A percentile compares a stretch with the other conserved stretches of the same genome.
phyloP scores from a whole-genome alignment of 768 basidiomycete species.

The Clathrus columnatus region DNA sequence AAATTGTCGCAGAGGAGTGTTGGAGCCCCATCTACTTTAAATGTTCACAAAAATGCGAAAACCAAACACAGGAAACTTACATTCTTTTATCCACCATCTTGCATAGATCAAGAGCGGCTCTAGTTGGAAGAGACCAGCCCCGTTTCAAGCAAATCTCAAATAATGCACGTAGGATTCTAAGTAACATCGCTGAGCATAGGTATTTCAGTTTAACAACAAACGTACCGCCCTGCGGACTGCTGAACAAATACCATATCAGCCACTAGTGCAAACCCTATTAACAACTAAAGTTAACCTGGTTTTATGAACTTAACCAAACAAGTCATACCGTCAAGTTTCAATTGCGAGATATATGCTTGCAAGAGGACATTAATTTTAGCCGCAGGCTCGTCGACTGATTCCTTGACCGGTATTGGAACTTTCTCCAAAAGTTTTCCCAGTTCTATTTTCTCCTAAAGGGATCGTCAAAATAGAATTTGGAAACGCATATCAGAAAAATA shows the following conservation, averaged over 20 bases:
- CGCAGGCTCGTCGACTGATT: slow-evolving; percentile 90
- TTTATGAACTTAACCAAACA: neutral
- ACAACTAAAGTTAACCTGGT: neutral
- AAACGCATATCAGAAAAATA: neutral
- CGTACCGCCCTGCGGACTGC: slow-evolving; percentile 87
- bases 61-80: slow-evolving; percentile 36
- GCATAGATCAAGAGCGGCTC: slow-evolving; percentile 85
- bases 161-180: slow-evolving; percentile 85
- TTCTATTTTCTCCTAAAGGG: slow-evolving; percentile 72
- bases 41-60: slow-evolving; percentile 4
- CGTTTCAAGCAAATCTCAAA: slow-evolving; percentile 97
- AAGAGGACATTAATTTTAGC: slow-evolving; percentile 96
- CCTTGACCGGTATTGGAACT: slow-evolving; percentile 96
- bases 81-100: slow-evolving; percentile 91
- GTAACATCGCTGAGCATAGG: slow-evolving; percentile 3
- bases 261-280: slow-evolving; percentile 67
- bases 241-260: slow-evolving; percentile 96
- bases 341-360: slow-evolving; percentile 88
- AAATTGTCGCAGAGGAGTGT: slow-evolving; percentile 96
- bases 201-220: neutral
- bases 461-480: slow-evolving; percentile 2
- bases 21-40: slow-evolving; percentile 79
- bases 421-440: slow-evolving; percentile 83
- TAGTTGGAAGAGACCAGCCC: slow-evolving; percentile 94
- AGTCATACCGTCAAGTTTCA: slow-evolving; percentile 73